Evolutionary conservation across 148 eudicot species (phyloP).

Genomic region (Rheum nobile): DNA sequence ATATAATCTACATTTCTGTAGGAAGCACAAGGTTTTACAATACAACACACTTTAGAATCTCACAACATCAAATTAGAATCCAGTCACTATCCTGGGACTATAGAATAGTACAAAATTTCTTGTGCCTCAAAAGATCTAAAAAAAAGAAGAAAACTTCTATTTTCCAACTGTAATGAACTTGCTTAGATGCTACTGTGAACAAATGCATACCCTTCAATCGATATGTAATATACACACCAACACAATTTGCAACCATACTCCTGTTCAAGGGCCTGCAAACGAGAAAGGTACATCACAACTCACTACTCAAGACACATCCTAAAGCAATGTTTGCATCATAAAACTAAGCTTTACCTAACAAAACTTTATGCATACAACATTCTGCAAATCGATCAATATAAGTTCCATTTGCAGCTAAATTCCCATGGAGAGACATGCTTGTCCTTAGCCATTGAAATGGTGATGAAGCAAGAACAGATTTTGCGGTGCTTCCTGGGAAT

Average conservation of each 20-base stretch:
- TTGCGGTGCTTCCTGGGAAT: too few relatives aligned
- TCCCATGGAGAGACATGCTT: too few relatives aligned
- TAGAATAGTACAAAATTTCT: neutral
- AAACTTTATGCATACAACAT: neutral
- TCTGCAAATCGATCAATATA: neutral
- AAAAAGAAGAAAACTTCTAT: neutral
- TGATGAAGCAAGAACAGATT: too few relatives aligned
- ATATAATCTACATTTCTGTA: too few relatives aligned
- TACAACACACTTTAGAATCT: neutral
- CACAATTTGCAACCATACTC: slow-evolving; percentile 88
- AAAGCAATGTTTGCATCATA: slow-evolving; percentile 2
- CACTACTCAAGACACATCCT: slow-evolving; percentile 1
- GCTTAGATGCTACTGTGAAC: neutral
- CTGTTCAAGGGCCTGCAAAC: slow-evolving; percentile 61
- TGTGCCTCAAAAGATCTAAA: neutral
- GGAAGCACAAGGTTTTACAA: too few relatives aligned
- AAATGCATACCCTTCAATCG: neutral
- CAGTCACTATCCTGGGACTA: neutral
- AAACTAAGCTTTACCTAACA: neutral
- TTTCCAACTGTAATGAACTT: neutral
- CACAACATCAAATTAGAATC: neutral
- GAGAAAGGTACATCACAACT: neutral
- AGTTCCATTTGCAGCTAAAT: neutral
- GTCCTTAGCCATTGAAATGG: too few relatives aligned
- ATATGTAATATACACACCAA: neutral